Evolutionary conservation across 192 early-diverging fungal species (phyloP), one percentile per base, ranked within the genome.

Genomic region (Phlyctochytrium arcticum): DNA sequence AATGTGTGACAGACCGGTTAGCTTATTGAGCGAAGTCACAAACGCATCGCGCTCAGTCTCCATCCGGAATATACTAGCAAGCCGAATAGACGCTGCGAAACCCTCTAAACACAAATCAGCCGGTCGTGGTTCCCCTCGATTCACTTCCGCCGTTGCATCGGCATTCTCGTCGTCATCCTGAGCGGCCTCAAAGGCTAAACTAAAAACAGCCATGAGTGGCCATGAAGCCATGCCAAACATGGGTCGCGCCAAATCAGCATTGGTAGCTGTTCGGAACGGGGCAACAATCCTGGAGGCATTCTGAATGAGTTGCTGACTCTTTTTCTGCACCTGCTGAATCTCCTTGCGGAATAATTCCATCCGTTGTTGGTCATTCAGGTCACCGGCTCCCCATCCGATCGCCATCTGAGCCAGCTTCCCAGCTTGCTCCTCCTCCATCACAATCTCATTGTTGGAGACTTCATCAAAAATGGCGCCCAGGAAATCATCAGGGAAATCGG

Each of bases 1-100:
- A 48, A 94, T 67, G 59, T 92, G 89, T 39, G 88, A 83, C 68
- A 97, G 77, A 63, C 85, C 87, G 2, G 95, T 95, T 57, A 97
- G 86, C 71, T 93, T 92, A 37, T 89, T 76, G 67, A 97, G 74
- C 8, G 92, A 92, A 15, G 91, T 90, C 15, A 96, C 90, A 82
- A 95, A 96, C 6, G 95, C 92, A 62, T 93, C 85, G 10, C 91
- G 76, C 72, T 95, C 92, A 35, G 94, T 81, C 50, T 92, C 88
- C 84, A 97, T 84, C 51, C 89, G 85, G 80, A 95, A 97, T 4
- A 88, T 70, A 58, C 89, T 85, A 4, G 92, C 76, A 48, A 96
- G 72, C 26, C 86, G 88, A 60, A 97, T 94, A 1, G 88, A 85
- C 33, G 81, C 73, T 36, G 89, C 85, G 67, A 95, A 90, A 0